Base-by-base conservation (phyloP, 345 rosid species). In the Ricinus communis region DNA sequence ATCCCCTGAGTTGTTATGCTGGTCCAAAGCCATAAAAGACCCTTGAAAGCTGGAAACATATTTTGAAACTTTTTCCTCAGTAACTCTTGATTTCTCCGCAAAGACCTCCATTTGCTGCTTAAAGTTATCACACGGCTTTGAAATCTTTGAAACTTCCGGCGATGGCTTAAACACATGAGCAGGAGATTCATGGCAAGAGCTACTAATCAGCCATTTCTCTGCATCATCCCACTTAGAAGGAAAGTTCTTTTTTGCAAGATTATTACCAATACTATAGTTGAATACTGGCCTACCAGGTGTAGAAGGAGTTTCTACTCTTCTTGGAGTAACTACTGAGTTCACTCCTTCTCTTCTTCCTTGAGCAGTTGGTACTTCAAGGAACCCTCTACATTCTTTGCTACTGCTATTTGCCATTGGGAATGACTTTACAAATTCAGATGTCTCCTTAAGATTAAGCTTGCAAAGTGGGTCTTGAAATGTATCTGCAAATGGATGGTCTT, bases 141-240 rank as follows among this genome's bases (percentile, higher is more conserved):
- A 74, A 43, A 77, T 58, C 81, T 79, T 81, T 22, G 69, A 69
- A 63, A 74, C 74, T 19, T 81, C 77, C 0, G 75, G 71, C 3
- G 80, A 38, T 61, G 77, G 74, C 77, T 83, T 85, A 36, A 90
- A 28, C 63, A 82, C 54, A 72, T 87, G 90, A 73, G 93, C 89
- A 15, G 96, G 93, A 65, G 93, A 93, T 21, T 73, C 85, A 73
- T 86, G 83, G 85, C 88, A 71, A 58, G 90, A 84, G 36, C 74
- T 77, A 71, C 76, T 78, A 13, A 84, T 86, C 41, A 91, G 77
- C 98, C 98, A 94, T 77, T 94, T 94, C 83, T 91, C 93, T 8
- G 97, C 97, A 75, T 94, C 91, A 43, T 83, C 90, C 98, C 98
- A 94, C 80, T 94, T 94, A 27, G 98, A 94, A 79, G 97, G 98